Conservation (phyloP, 2,329 filamentous ascomycete species). For the Epichloe sibirici region DNA sequence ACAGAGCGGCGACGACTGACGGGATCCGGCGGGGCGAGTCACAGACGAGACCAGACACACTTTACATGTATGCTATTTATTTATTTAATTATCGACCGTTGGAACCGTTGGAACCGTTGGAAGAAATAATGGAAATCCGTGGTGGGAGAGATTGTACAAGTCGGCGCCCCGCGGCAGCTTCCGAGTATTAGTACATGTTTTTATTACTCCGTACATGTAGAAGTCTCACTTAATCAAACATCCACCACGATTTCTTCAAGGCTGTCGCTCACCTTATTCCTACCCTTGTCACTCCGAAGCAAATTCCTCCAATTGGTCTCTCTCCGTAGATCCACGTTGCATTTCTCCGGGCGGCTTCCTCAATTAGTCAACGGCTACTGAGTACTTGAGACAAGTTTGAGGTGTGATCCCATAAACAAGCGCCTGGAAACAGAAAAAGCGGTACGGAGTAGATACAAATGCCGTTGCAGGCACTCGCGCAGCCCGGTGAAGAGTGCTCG, state of each 20-base stretch:
- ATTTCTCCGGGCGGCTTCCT: background rate
- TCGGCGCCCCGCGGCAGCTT: background rate
- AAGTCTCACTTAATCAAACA: background rate
- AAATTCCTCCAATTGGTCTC: no score
- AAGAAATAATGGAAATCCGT: no score
- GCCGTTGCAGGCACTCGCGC: background rate
- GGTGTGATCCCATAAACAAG: no score
- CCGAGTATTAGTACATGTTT: background rate
- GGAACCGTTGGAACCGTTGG: background rate
- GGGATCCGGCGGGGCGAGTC: no score
- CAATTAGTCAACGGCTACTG: background rate
- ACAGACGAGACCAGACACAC: no score
- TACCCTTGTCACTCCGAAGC: no score
- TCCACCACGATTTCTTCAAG: background rate
- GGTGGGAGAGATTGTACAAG: background rate
- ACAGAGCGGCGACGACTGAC: no score
- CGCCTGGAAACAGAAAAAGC: background rate
- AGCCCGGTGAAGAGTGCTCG: no score
- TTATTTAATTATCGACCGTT: no score
- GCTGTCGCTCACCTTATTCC: background rate
- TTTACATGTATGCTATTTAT: no score
- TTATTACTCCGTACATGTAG: background rate
- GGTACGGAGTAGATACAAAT: background rate
- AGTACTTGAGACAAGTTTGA: background rate
- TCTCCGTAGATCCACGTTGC: background rate